A percentile compares a stretch with the other conserved stretches of the same genome.
Conservation (phyloP, 140 eudicot genomes). For the Senecio squalidus region DNA sequence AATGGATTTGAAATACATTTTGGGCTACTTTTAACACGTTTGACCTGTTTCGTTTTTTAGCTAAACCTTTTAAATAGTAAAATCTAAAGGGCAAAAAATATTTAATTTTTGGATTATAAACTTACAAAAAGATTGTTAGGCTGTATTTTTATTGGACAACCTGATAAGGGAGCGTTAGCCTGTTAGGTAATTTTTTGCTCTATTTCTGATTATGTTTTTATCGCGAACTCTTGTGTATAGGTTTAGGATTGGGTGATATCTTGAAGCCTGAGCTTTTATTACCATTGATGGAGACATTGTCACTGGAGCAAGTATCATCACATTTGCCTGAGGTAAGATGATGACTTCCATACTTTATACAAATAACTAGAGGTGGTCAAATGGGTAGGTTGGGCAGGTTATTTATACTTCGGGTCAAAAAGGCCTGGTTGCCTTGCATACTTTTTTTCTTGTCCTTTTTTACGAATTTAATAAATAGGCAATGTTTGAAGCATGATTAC, state of each 20-base stretch:
- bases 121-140: neutral
- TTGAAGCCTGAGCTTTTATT: slow-evolving; percentile 77
- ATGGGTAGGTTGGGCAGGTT: no score
- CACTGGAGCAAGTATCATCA: slow-evolving; percentile 63
- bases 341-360: neutral
- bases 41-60: no score
- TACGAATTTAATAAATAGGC: neutral
- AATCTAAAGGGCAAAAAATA: no score
- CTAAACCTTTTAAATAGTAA: no score
- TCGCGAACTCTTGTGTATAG: slow-evolving; percentile 24
- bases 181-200: neutral
- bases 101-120: neutral
- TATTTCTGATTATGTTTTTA: neutral
- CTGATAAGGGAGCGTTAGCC: neutral
- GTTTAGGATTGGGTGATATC: slow-evolving; percentile 88
- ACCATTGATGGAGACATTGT: slow-evolving; percentile 65
- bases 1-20: no score
- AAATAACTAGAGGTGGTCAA: neutral
- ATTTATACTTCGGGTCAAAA: neutral
- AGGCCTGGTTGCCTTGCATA: neutral
- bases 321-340: slow-evolving; percentile 84
- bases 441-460: no score
- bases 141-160: neutral
- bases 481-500: neutral
- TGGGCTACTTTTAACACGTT: no score